These are phyloP conservation scores for Coffea humblotiana DNA, from an alignment of 305 asterid species.

Conservation along the genomic window DNA sequence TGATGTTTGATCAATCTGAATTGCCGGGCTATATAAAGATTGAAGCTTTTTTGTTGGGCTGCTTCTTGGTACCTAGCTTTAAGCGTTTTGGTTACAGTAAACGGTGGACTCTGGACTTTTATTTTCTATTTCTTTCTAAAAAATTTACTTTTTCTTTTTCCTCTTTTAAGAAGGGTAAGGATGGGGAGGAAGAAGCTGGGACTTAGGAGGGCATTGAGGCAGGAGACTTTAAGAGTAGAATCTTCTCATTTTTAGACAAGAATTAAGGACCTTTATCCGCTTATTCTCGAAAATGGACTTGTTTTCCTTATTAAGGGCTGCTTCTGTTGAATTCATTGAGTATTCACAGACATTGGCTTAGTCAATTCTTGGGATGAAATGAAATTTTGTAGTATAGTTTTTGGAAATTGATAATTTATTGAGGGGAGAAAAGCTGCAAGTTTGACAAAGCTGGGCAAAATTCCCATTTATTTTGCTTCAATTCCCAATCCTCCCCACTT, in stretches of 20 bases:
- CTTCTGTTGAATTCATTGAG: not conserved
- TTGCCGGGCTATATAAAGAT: not conserved
- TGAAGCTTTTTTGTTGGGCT: not conserved
- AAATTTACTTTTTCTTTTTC: no score
- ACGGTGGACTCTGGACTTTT: not conserved
- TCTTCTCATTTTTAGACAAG: no score
- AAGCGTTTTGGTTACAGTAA: not conserved
- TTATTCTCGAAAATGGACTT: not conserved
- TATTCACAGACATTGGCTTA: not conserved
- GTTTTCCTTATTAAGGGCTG: not conserved
- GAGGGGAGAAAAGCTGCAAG: not conserved
- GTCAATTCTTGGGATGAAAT: not conserved
- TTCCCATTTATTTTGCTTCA: not conserved
- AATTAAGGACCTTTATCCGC: no score
- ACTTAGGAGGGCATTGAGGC: no score
- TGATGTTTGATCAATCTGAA: not conserved
- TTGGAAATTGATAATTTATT: not conserved
- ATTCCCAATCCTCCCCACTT: not conserved
- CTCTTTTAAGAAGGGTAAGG: no score
- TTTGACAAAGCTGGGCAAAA: not conserved
- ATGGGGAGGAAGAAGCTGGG: no score
- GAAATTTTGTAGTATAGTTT: not conserved
- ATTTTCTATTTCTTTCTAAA: no score
- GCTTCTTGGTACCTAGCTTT: not conserved
- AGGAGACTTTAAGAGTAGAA: no score